phyloP scores from a whole-genome alignment of 139 green algal species.

The Closterium sp. region DNA sequence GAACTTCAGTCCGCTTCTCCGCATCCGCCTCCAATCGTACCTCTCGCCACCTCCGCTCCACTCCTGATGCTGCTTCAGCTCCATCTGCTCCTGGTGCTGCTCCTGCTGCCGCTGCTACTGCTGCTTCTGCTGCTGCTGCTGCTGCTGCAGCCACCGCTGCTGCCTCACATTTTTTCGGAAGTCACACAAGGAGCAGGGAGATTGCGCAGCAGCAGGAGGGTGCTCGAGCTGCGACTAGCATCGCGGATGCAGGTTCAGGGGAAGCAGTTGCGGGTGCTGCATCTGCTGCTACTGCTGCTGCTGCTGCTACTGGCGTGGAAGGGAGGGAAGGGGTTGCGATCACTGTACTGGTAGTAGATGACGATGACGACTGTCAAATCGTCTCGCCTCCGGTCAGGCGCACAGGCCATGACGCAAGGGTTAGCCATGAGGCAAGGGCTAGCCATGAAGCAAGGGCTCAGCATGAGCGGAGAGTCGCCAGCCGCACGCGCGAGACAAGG shows the following conservation, averaged over 20 bases:
- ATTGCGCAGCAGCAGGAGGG: too few species aligned
- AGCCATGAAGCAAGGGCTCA: not conserved
- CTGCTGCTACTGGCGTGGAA: not conserved
- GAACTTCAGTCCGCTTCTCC: too few species aligned
- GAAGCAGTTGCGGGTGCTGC: not conserved
- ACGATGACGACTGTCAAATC: not conserved
- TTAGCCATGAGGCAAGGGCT: not conserved
- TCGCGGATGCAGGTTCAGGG: too few species aligned
- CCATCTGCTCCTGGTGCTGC: too few species aligned
- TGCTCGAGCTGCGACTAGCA: too few species aligned
- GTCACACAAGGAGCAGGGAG: too few species aligned
- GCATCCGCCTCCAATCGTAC: too few species aligned
- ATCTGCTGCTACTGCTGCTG: not conserved
- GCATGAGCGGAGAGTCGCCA: not conserved
- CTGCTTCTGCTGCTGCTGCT: not conserved
- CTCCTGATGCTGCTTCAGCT: too few species aligned
- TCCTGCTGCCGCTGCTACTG: too few species aligned
- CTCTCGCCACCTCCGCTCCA: too few species aligned
- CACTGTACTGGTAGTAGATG: not conserved
- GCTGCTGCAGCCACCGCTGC: too few species aligned
- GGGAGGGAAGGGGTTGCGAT: not conserved
- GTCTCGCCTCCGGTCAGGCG: not conserved
- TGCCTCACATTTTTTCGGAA: too few species aligned
- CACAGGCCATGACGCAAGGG: not conserved
- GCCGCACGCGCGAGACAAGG: not conserved